phyloP scores from a whole-genome alignment of 2,329 filamentous ascomycete genomes.

The Fusarium albidum region DNA sequence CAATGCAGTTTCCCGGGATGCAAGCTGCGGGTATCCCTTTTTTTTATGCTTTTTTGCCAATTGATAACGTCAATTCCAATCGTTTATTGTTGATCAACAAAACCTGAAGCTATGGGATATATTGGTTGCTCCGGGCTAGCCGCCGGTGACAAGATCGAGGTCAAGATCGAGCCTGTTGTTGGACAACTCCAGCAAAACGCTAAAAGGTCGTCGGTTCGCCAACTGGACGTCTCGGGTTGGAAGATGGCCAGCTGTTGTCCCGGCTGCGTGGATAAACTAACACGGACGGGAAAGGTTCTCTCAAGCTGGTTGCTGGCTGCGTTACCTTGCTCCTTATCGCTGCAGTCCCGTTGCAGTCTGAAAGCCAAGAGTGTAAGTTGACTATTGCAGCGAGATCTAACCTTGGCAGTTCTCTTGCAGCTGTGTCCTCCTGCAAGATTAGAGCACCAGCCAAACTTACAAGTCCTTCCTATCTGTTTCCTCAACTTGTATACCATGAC shows the following conservation, averaged over 20 bases:
- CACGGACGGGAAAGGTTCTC: not conserved
- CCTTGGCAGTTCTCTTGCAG: not conserved
- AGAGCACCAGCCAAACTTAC: not conserved
- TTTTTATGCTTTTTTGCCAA: not conserved
- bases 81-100: no score
- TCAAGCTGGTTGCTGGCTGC: not conserved
- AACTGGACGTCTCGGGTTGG: constrained; percentile 5
- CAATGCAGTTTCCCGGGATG: constrained; percentile 1
- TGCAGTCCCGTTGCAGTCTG: not conserved
- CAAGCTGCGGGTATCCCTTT: constrained; percentile 1
- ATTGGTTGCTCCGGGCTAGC: constrained; percentile 13
- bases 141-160: no score
- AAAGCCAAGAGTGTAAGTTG: no score
- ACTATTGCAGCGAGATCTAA: not conserved
- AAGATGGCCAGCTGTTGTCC: constrained; percentile 1
- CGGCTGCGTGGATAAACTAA: constrained; percentile 2
- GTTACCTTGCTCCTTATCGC: not conserved
- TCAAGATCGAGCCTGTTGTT: constrained; percentile 9
- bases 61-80: constrained; percentile 1
- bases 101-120: constrained; percentile 11
- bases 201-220: constrained; percentile 21
- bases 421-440: not conserved
- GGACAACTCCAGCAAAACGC: not conserved
- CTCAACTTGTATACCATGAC: no score
- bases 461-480: no score